A percentile compares a stretch with the other conserved stretches of the same genome.
Conservation (phyloP, 176 grass and related monocot genomes). For the Paspalum vaginatum region DNA sequence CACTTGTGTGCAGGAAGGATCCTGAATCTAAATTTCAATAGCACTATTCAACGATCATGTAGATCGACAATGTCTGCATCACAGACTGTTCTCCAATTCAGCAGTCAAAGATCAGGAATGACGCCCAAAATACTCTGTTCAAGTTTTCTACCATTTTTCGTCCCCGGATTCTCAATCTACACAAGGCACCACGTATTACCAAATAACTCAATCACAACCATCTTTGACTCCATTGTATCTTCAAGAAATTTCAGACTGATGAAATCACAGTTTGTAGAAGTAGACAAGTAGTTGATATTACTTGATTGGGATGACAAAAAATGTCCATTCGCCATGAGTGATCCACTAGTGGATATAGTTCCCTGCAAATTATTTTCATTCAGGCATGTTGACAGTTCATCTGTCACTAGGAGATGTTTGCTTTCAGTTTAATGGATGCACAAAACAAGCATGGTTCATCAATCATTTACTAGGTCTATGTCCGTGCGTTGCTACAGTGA, state of each 20-base stretch:
- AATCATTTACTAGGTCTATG: constrained; percentile 8
- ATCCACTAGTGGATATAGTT: constrained; percentile 78
- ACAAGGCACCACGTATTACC: constrained; percentile 2
- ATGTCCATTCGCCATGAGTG: constrained; percentile 80
- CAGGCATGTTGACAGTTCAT: constrained; percentile 14
- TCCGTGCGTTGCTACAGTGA: too few species aligned
- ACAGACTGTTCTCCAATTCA: not conserved
- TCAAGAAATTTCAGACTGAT: not conserved
- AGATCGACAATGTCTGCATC: not conserved
- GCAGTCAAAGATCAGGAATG: not conserved
- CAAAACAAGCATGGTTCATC: not conserved
- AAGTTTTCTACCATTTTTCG: not conserved
- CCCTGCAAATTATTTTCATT: constrained; percentile 52
- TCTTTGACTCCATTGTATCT: not conserved
- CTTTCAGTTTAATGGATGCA: constrained; percentile 22
- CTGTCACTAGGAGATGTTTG: not conserved
- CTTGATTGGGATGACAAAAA: not conserved
- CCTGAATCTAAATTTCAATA: not conserved
- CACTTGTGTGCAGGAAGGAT: not conserved
- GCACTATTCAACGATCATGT: not conserved
- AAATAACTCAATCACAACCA: not conserved
- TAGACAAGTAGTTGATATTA: not conserved
- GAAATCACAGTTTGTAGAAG: not conserved
- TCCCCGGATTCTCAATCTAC: not conserved
- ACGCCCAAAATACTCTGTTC: not conserved